Conservation (phyloP, 257 asterid genomes). For the Avicennia marina region DNA sequence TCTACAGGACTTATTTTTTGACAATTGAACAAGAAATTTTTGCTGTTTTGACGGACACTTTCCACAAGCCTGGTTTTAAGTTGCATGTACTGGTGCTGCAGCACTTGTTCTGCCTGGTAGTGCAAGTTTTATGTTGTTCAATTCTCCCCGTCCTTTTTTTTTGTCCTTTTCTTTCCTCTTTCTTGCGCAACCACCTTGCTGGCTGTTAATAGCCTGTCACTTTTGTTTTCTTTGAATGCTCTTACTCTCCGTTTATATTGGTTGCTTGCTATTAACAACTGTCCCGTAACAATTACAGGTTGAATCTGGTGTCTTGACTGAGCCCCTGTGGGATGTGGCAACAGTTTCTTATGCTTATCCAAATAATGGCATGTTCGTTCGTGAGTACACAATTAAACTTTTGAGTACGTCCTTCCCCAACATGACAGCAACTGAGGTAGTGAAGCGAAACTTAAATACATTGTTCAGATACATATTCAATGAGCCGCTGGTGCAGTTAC, state of each 20-base stretch:
- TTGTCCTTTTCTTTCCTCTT: not conserved
- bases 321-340: constrained; percentile 89
- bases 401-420: constrained; percentile 91
- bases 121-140: not conserved
- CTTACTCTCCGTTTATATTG: not conserved
- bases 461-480: constrained; percentile 1
- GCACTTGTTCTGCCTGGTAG: constrained; percentile 84
- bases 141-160: not conserved
- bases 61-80: constrained; percentile 97
- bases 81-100: constrained; percentile 86
- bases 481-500: not conserved
- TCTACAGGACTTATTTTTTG: constrained; percentile 73
- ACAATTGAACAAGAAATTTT: constrained; percentile 93
- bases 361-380: constrained; percentile 61
- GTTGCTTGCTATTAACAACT: constrained; percentile 8
- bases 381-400: constrained; percentile 85
- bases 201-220: not conserved
- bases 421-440: constrained; percentile 89
- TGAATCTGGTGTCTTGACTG: constrained; percentile 65
- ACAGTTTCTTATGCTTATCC: constrained; percentile 67
- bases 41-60: constrained; percentile 89
- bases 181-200: not conserved
- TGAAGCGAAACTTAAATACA: not conserved
- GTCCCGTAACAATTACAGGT: constrained; percentile 40
- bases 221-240: not conserved